phyloP scores from a whole-genome alignment of 768 basidiomycete species.

The Boletus pseudo-olivaceus region DNA sequence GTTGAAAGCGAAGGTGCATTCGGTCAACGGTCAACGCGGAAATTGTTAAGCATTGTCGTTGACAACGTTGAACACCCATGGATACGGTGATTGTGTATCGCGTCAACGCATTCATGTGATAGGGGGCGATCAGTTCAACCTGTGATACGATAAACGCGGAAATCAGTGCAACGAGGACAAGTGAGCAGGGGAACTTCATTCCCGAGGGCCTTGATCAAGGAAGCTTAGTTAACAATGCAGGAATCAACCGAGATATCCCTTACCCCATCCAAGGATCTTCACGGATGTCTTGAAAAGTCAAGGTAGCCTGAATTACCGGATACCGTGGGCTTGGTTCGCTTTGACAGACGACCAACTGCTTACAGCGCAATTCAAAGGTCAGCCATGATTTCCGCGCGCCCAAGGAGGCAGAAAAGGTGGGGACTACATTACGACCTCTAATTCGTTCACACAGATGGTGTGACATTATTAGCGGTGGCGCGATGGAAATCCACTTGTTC shows the following conservation, averaged over 20 bases:
- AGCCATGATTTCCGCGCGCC: background rate
- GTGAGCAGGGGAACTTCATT: constrained; percentile 6
- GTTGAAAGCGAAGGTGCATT: background rate
- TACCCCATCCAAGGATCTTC: background rate
- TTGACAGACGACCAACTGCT: background rate
- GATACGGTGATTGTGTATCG: background rate
- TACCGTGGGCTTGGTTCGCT: background rate
- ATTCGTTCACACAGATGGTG: background rate
- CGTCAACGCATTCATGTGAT: constrained; percentile 17
- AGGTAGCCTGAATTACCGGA: constrained; percentile 1
- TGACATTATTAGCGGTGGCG: constrained; percentile 1
- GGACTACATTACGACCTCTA: background rate
- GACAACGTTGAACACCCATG: background rate
- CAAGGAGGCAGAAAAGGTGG: background rate
- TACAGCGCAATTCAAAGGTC: background rate
- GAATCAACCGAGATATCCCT: background rate
- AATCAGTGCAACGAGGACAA: constrained; percentile 6
- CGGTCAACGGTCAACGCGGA: constrained; percentile 5
- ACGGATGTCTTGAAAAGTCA: background rate
- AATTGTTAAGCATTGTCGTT: constrained; percentile 3
- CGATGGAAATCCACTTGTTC: background rate
- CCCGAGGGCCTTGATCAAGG: constrained; percentile 4
- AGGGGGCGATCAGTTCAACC: constrained; percentile 1
- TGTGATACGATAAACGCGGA: constrained; percentile 15
- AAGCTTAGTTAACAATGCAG: background rate